Percentiles rank a stretch among this genome's conserved stretches.
Conservation (phyloP, 371 early-diverging fungal genomes). For the Smittium mucronatum region DNA sequence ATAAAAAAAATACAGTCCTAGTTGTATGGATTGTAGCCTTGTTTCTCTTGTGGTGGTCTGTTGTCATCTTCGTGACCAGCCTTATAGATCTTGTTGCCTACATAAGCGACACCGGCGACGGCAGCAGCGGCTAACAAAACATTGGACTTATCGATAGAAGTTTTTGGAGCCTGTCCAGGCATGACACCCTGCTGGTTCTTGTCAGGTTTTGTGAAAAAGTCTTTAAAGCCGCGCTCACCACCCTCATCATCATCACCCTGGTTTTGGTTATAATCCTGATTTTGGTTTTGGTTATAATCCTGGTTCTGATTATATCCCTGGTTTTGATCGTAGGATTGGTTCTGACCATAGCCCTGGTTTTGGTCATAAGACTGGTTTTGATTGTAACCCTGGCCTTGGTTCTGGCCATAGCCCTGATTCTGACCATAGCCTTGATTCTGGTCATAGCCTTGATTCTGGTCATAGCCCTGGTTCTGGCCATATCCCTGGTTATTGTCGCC, state of each 20-base stretch:
- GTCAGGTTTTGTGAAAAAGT: slow-evolving; percentile 1
- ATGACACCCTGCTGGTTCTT: background rate
- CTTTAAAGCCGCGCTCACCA: slow-evolving; percentile 3
- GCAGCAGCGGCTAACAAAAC: slow-evolving; percentile 4
- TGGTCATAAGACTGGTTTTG: slow-evolving; percentile 4
- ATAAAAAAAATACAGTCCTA: too few species aligned
- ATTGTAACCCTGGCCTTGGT: background rate
- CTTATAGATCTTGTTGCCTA: slow-evolving; percentile 4
- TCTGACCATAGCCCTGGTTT: slow-evolving; percentile 6
- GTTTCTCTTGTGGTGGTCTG: background rate
- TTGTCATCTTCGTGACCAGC: background rate
- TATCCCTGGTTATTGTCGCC: slow-evolving; percentile 3
- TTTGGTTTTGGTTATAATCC: background rate
- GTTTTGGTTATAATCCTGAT: slow-evolving; percentile 1
- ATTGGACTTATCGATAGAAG: background rate
- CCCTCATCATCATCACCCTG: background rate
- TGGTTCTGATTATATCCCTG: background rate
- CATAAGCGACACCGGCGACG: slow-evolving; percentile 5
- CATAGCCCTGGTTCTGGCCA: slow-evolving; percentile 6
- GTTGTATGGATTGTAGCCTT: slow-evolving; percentile 4
- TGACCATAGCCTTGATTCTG: slow-evolving; percentile 6
- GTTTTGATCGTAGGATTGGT: slow-evolving; percentile 4
- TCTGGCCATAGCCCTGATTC: slow-evolving; percentile 7
- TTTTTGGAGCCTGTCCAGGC: slow-evolving; percentile 3
- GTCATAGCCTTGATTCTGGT: slow-evolving; percentile 9